Evolutionary conservation across 768 basidiomycete species (phyloP).

Genomic region (Boletales sp.): DNA sequence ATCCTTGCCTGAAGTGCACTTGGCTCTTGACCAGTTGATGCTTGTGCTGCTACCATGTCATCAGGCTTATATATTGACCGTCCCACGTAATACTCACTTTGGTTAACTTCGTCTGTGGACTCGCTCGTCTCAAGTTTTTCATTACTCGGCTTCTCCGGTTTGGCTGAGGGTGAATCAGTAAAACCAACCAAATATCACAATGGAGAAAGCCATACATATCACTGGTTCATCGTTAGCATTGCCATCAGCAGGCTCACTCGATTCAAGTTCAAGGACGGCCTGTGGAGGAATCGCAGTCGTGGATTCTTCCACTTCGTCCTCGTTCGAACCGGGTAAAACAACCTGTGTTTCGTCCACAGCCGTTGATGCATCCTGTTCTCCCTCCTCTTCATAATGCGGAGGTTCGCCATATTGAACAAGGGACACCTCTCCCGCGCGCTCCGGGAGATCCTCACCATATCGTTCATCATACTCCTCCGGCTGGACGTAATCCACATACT

Average conservation of each 20-base stretch:
- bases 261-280: slow-evolving; percentile 8
- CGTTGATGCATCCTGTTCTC: slow-evolving; percentile 14
- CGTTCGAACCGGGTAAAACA: slow-evolving; percentile 9
- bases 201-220: no score
- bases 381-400: slow-evolving; percentile 23
- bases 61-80: slow-evolving; percentile 1
- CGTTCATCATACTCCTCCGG: slow-evolving; percentile 34
- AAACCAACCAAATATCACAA: background rate
- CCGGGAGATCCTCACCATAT: slow-evolving; percentile 33
- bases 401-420: slow-evolving; percentile 15
- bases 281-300: slow-evolving; percentile 5
- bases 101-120: background rate
- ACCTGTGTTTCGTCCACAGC: slow-evolving; percentile 17
- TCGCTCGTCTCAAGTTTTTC: slow-evolving; percentile 3
- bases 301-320: slow-evolving; percentile 11
- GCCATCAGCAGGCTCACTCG: background rate
- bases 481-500: slow-evolving; percentile 32
- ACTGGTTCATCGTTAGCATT: background rate
- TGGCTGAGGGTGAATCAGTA: slow-evolving; percentile 9
- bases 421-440: slow-evolving; percentile 21
- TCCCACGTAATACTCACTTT: slow-evolving; percentile 9
- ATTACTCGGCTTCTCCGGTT: background rate
- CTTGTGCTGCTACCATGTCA: slow-evolving; percentile 1
- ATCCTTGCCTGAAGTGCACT: slow-evolving; percentile 1
- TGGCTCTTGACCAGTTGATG: slow-evolving; percentile 12